Evolutionary conservation across 2,329 filamentous ascomycete species (phyloP), one percentile per base, ranked within the genome.

Genomic region (Trichothecium sympodiale): DNA sequence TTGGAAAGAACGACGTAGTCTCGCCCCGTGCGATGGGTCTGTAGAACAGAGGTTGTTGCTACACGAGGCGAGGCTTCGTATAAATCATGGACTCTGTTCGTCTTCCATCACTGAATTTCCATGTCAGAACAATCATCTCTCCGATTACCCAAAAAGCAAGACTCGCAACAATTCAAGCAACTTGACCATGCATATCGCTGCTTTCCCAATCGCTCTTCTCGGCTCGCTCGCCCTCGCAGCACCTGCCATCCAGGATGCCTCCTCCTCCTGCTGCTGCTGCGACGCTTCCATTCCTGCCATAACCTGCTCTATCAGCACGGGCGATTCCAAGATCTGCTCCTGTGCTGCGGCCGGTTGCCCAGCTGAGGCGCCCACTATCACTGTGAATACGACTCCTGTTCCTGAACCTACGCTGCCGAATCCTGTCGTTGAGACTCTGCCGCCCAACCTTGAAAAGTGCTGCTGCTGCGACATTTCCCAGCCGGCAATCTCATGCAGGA

Each of bases 211-310:
- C 20, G 20, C 17, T 34, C 31, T 44, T 28, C 29, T 42, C 31
- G 38, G 44, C 41, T 17, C 35, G 35, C 28, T 47, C 35, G 46
- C 45, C 13, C 43, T 41, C 17, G 44, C 48, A 3, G 36, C 41
- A 36, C 29, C 38, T 32, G 34, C 41, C 18, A 40, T 44, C n/a
- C 39, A 20, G 13, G 26, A 45, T 26, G 37, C 38, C 8, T 59
- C 54, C 49, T 59, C 55, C 48, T 59, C 55, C 49, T 59, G 55
- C 48, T 59, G 55, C 49, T 59, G 55, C 48, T 59, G 55, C 44
- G 47, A 57, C 33, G 39, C 50, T 12, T 39, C 41, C 8, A 33
- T 35, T 3, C 31, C 26, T 7, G 44, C 40, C 33, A 51, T 54
- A 16, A 39, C 44, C 35, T 59, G 55, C 43, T 40, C 38, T n/a